Evolutionary conservation across 345 rosid genomes (phyloP).

Genomic region (Cochlearia excelsa): DNA sequence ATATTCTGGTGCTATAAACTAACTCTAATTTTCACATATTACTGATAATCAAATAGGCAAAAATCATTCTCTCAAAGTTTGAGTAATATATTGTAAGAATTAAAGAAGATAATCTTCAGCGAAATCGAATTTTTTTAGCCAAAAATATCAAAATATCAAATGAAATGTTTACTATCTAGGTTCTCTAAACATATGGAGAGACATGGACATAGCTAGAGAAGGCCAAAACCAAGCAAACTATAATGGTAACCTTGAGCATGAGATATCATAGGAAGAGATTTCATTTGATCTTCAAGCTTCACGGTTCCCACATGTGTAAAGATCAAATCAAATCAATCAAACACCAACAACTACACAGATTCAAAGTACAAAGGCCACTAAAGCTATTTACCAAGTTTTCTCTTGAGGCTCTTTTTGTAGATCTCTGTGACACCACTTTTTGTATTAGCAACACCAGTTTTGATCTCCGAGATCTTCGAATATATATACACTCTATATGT

Average conservation of each 20-base stretch:
- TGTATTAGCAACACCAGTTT: slow-evolving; percentile 47
- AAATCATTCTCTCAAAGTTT: slow-evolving; percentile 1
- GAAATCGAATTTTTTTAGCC: neutral
- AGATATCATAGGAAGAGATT: slow-evolving; percentile 30
- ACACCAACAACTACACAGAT: no score
- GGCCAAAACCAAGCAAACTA: slow-evolving; percentile 4
- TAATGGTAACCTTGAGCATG: slow-evolving; percentile 38
- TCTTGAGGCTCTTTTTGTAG: slow-evolving; percentile 39
- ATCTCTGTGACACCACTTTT: slow-evolving; percentile 43
- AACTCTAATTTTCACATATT: no score
- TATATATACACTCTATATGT: slow-evolving; percentile 63
- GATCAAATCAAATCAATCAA: slow-evolving; percentile 17
- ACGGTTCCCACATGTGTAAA: slow-evolving; percentile 42
- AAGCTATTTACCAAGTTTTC: slow-evolving; percentile 16
- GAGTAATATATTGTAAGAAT: neutral
- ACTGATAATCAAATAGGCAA: no score
- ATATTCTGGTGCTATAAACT: no score
- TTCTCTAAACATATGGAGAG: slow-evolving; percentile 2
- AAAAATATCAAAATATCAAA: slow-evolving; percentile 2
- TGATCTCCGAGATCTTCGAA: slow-evolving; percentile 54
- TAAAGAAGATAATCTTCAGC: neutral
- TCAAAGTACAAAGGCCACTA: no score
- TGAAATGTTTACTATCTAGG: slow-evolving; percentile 8
- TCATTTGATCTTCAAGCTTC: slow-evolving; percentile 58
- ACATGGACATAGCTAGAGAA: neutral